Conservation (phyloP, 352 stramenopile species). For the Phytophthora colocasiae region DNA sequence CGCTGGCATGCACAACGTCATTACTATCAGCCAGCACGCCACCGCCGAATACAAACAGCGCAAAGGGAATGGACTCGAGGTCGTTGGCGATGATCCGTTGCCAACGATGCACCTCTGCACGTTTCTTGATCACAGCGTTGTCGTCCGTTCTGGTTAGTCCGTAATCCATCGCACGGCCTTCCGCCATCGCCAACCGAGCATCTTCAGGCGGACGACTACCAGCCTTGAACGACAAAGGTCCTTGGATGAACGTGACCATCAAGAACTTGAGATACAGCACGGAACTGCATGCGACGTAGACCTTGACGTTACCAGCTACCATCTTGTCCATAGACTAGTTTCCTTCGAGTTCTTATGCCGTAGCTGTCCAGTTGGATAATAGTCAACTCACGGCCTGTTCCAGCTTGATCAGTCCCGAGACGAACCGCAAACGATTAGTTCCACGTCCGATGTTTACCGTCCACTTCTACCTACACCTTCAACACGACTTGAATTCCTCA, state of each 20-base stretch:
- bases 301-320: constrained; percentile 31
- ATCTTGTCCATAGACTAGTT: constrained; percentile 23
- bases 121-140: constrained; percentile 34
- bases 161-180: constrained; percentile 43
- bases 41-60: constrained; percentile 37
- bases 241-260: constrained; percentile 41
- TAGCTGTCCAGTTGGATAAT: background rate
- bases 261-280: constrained; percentile 58
- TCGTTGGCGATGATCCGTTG: constrained; percentile 52
- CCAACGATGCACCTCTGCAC: constrained; percentile 37
- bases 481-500: background rate
- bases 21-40: constrained; percentile 38
- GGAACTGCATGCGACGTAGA: constrained; percentile 44
- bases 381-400: background rate
- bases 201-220: constrained; percentile 53
- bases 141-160: constrained; percentile 39
- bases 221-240: constrained; percentile 41
- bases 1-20: constrained; percentile 39
- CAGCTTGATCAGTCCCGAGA: constrained; percentile 11
- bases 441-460: constrained; percentile 4
- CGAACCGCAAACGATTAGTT: constrained; percentile 5
- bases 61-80: constrained; percentile 50
- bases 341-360: background rate
- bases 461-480: constrained; percentile 2
- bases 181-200: constrained; percentile 28